phyloP scores from a whole-genome alignment of 1,284 basidiomycete genomes.

The Violaceomyces palustris region DNA sequence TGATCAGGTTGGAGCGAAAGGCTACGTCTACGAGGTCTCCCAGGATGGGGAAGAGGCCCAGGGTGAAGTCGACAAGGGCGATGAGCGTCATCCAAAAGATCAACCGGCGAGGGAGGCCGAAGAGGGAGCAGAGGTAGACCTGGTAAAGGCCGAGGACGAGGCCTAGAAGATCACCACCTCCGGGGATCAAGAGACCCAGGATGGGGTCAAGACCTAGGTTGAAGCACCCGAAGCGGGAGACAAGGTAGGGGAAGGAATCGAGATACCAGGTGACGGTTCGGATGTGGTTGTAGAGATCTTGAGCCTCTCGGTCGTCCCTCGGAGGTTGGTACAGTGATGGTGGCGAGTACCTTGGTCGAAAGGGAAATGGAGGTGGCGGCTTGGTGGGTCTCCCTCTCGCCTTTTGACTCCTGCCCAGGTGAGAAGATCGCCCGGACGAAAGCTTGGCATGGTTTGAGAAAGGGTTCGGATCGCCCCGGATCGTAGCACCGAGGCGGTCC shows the following conservation, averaged over 20 bases:
- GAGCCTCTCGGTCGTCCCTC: constrained; percentile 32
- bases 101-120: constrained; percentile 35
- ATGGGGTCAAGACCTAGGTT: constrained; percentile 38
- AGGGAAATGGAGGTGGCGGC: too few species aligned
- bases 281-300: constrained; percentile 49
- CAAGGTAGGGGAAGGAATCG: constrained; percentile 27
- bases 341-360: too few species aligned
- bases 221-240: constrained; percentile 20
- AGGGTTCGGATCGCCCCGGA: too few species aligned
- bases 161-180: constrained; percentile 45
- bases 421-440: too few species aligned
- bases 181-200: constrained; percentile 36
- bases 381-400: too few species aligned
- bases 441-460: too few species aligned
- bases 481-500: too few species aligned
- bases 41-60: constrained; percentile 49
- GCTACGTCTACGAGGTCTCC: constrained; percentile 49
- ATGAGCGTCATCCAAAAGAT: constrained; percentile 45
- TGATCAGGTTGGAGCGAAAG: constrained; percentile 49
- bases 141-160: constrained; percentile 45
- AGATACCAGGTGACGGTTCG: constrained; percentile 40
- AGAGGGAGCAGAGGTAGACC: constrained; percentile 40
- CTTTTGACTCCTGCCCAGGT: too few species aligned
- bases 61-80: constrained; percentile 36
- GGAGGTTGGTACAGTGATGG: not conserved